Evolutionary conservation across 352 stramenopile genomes (phyloP).

Genomic region (Globisporangium okanoganense): DNA sequence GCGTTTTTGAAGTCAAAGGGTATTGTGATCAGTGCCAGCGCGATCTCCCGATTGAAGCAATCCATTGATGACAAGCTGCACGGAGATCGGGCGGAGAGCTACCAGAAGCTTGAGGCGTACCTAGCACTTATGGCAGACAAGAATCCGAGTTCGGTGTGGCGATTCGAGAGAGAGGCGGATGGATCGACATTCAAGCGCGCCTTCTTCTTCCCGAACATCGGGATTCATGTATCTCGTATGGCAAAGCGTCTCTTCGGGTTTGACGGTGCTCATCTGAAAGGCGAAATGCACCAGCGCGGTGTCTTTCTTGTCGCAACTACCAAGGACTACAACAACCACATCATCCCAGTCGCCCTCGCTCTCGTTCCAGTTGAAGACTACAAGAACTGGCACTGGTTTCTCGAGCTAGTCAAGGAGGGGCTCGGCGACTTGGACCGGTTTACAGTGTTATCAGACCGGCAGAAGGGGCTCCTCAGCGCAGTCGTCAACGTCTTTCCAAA

Average conservation of each 20-base stretch:
- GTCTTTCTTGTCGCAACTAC: slow-evolving; percentile 16
- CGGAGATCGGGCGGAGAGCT: slow-evolving; percentile 19
- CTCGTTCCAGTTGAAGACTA: slow-evolving; percentile 20
- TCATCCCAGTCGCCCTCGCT: slow-evolving; percentile 13
- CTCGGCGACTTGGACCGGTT: not conserved
- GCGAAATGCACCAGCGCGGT: slow-evolving; percentile 15
- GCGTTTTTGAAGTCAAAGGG: not conserved
- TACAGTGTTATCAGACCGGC: not conserved
- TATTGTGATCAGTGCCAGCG: not conserved
- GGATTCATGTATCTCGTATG: too few species aligned
- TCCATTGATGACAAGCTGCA: slow-evolving; percentile 12
- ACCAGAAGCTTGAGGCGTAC: slow-evolving; percentile 23
- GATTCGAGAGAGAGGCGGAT: too few species aligned
- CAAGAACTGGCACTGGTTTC: slow-evolving; percentile 23
- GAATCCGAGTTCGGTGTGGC: too few species aligned
- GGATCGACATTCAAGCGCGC: too few species aligned
- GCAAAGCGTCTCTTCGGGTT: too few species aligned
- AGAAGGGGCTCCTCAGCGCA: not conserved
- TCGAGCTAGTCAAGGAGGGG: not conserved
- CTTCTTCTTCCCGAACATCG: too few species aligned
- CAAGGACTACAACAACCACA: slow-evolving; percentile 24
- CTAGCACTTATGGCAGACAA: too few species aligned
- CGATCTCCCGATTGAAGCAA: not conserved
- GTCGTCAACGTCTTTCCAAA: not conserved
- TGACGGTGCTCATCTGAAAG: too few species aligned